Evolutionary conservation across 495 filamentous ascomycete genomes (phyloP).

Genomic region (Hypoxylon fragiforme): DNA sequence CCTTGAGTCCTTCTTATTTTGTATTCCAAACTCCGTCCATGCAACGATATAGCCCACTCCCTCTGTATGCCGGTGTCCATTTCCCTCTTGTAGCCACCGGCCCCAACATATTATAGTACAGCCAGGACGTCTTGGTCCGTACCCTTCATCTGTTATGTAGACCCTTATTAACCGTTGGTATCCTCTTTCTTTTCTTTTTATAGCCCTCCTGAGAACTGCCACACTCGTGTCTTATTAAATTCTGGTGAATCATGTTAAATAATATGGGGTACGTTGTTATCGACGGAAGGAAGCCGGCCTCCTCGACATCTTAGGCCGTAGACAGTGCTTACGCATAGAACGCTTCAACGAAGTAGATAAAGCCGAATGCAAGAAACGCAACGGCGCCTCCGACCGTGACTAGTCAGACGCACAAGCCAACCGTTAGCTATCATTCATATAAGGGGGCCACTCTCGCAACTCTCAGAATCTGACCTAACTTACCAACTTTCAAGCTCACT

Average conservation of each 20-base stretch:
- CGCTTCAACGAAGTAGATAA: constrained; percentile 88
- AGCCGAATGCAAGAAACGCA: constrained; percentile 86
- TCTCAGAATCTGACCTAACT: constrained; percentile 47
- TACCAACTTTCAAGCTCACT: constrained; percentile 96
- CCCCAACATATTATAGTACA: constrained; percentile 12
- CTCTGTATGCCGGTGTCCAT: constrained; percentile 8
- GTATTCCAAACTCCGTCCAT: constrained; percentile 37
- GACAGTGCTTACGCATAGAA: constrained; percentile 65
- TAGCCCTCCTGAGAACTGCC: not conserved
- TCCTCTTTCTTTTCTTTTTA: not conserved
- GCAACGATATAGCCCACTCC: constrained; percentile 9
- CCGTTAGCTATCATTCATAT: constrained; percentile 20
- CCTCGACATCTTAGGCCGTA: no score
- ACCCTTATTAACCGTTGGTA: constrained; percentile 2
- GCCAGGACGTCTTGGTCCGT: not conserved
- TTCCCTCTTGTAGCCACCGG: not conserved
- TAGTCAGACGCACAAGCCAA: constrained; percentile 43
- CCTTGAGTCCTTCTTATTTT: constrained; percentile 14
- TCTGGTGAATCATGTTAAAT: constrained; percentile 18
- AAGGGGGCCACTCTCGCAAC: not conserved
- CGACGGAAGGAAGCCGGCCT: not conserved
- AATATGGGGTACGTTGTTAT: not conserved
- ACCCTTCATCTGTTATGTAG: constrained; percentile 7
- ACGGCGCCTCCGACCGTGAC: constrained; percentile 94
- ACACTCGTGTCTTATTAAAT: constrained; percentile 13